These are phyloP conservation scores for Penicillium bialowiezense DNA, from an alignment of 495 filamentous ascomycete species.

Conservation along the genomic window DNA sequence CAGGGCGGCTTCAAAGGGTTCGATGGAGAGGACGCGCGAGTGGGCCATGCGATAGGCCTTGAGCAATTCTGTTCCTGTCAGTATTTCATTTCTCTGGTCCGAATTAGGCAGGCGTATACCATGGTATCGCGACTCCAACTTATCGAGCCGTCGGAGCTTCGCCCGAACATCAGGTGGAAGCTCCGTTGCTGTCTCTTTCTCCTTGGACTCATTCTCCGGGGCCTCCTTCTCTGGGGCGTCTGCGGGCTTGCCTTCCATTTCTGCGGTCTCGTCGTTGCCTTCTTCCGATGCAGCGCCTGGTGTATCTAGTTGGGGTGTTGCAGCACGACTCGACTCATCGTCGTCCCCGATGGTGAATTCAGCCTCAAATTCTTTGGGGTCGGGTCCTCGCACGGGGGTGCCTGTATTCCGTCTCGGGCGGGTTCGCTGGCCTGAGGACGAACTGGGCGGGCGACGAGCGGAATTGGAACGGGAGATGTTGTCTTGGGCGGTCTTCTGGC, in stretches of 20 bases:
- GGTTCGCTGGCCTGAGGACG: constrained; percentile 53
- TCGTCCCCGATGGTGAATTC: constrained; percentile 83
- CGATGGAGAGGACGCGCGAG: constrained; percentile 76
- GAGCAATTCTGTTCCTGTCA: constrained; percentile 66
- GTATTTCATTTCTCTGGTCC: not conserved
- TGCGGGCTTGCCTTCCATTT: constrained; percentile 29
- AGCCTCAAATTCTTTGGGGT: constrained; percentile 80
- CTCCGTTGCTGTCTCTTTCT: constrained; percentile 43
- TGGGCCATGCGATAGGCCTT: constrained; percentile 90
- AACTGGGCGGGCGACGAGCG: constrained; percentile 46
- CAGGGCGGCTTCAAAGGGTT: constrained; percentile 86
- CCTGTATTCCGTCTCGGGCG: constrained; percentile 50
- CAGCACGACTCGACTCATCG: constrained; percentile 54
- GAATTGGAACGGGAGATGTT: constrained; percentile 50
- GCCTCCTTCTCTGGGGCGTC: constrained; percentile 25
- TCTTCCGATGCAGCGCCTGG: constrained; percentile 23
- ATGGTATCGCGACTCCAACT: constrained; percentile 80
- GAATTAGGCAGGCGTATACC: constrained; percentile 48
- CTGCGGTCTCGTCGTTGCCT: constrained; percentile 21
- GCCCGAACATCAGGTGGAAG: constrained; percentile 69
- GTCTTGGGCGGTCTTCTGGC: constrained; percentile 56
- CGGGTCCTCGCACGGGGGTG: constrained; percentile 57
- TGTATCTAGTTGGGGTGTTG: constrained; percentile 47
- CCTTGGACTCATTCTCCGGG: constrained; percentile 15
- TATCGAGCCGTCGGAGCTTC: constrained; percentile 72